Percentiles rank a stretch among this genome's conserved stretches.
These are phyloP conservation scores for Lactuca saligna DNA, from an alignment of 129 eudicot species.

Conservation along the genomic window DNA sequence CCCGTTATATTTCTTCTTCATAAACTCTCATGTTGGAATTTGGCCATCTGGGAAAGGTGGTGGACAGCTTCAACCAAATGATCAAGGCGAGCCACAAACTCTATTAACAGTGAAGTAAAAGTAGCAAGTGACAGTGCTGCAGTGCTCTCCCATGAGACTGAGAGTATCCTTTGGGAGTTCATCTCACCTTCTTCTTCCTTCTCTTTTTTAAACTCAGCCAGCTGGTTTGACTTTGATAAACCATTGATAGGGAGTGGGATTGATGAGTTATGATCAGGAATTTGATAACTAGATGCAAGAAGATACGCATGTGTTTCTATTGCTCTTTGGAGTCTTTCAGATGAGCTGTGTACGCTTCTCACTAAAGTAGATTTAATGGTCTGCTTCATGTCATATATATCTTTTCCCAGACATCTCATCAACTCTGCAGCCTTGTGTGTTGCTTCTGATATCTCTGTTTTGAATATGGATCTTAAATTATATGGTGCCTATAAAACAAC, in stretches of 20 bases:
- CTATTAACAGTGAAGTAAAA: slow-evolving; percentile 67
- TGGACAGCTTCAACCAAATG: slow-evolving; percentile 83
- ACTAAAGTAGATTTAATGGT: slow-evolving; percentile 40
- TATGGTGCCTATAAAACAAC: slow-evolving; percentile 52
- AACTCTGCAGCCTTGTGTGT: slow-evolving; percentile 58
- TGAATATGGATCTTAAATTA: slow-evolving; percentile 47
- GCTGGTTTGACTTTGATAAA: too few relatives aligned
- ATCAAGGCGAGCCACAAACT: slow-evolving; percentile 83
- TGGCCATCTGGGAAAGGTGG: slow-evolving; percentile 62
- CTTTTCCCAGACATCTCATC: slow-evolving; percentile 54
- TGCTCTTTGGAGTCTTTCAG: slow-evolving; percentile 54
- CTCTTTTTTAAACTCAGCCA: slow-evolving; percentile 22
- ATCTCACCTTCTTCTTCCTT: slow-evolving; percentile 31
- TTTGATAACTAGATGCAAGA: slow-evolving; percentile 37
- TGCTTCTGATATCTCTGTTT: slow-evolving; percentile 62
- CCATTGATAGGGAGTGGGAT: slow-evolving; percentile 13
- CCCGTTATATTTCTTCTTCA: slow-evolving; percentile 18
- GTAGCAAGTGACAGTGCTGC: slow-evolving; percentile 59
- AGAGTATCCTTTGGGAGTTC: slow-evolving; percentile 21
- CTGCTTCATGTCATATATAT: slow-evolving; percentile 52
- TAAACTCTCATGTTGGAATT: slow-evolving; percentile 43
- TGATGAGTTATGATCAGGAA: slow-evolving; percentile 25
- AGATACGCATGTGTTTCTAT: slow-evolving; percentile 53
- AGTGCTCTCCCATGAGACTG: slow-evolving; percentile 53
- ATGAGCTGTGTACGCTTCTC: slow-evolving; percentile 43